Evolutionary conservation across 345 rosid species (phyloP).

Genomic region (Lumnitzera littorea): DNA sequence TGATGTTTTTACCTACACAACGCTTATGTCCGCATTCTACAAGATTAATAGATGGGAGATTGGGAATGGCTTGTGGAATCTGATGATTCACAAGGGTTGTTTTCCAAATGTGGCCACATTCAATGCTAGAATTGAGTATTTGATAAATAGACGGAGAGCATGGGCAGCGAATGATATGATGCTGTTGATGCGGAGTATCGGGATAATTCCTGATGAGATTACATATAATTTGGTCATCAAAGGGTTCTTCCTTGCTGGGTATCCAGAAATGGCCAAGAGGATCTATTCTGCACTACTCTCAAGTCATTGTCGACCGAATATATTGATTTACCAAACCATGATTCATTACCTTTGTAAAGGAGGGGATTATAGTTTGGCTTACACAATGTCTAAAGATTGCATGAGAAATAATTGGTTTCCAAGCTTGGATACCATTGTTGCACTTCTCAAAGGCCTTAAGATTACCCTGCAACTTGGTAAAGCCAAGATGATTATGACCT

Average conservation of each 20-base stretch:
- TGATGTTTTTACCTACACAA: slow-evolving; percentile 69
- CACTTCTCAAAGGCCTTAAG: slow-evolving; percentile 49
- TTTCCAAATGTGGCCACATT: slow-evolving; percentile 66
- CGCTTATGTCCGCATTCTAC: slow-evolving; percentile 64
- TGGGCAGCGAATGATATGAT: slow-evolving; percentile 67
- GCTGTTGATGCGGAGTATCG: slow-evolving; percentile 50
- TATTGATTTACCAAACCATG: slow-evolving; percentile 72
- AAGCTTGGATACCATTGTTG: slow-evolving; percentile 45
- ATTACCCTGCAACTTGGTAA: slow-evolving; percentile 34
- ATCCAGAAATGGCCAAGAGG: slow-evolving; percentile 69
- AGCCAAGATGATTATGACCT: slow-evolving; percentile 40
- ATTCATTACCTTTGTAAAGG: slow-evolving; percentile 68
- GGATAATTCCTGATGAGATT: slow-evolving; percentile 52
- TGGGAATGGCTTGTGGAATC: slow-evolving; percentile 80
- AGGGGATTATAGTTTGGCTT: slow-evolving; percentile 51
- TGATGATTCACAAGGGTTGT: slow-evolving; percentile 67
- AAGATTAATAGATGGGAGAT: slow-evolving; percentile 37
- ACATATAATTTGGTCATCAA: slow-evolving; percentile 76
- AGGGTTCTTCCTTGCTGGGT: slow-evolving; percentile 61
- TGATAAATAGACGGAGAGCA: slow-evolving; percentile 49
- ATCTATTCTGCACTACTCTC: slow-evolving; percentile 56
- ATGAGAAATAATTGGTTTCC: slow-evolving; percentile 60
- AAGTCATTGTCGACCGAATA: slow-evolving; percentile 44
- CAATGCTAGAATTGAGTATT: slow-evolving; percentile 66
- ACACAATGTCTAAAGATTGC: slow-evolving; percentile 64